These are phyloP conservation scores for Coffea humblotiana DNA, from an alignment of 305 asterid genomes.

Conservation along the genomic window DNA sequence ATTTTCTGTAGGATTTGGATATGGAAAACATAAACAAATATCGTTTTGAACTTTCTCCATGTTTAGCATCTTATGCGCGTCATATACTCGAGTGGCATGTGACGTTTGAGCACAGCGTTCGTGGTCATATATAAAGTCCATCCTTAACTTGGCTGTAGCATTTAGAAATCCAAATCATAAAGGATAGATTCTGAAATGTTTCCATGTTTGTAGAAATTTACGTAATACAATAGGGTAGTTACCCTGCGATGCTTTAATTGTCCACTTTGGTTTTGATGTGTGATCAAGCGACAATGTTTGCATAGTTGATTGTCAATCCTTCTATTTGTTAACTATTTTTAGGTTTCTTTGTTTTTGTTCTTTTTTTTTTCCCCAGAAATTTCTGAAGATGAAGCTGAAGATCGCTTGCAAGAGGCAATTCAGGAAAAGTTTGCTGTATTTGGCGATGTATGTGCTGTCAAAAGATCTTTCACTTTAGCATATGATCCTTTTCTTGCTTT, in stretches of 20 bases:
- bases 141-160: too few relatives aligned
- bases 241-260: constrained; percentile 3
- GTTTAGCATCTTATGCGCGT: background rate
- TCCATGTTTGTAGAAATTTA: background rate
- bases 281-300: background rate
- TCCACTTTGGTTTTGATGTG: background rate
- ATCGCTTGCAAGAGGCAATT: constrained; percentile 93
- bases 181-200: background rate
- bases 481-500: constrained; percentile 25
- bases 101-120: too few relatives aligned
- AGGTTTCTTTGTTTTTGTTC: constrained; percentile 7
- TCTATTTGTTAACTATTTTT: constrained; percentile 6
- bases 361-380: constrained; percentile 58
- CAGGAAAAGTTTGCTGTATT: constrained; percentile 94
- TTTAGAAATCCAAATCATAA: background rate
- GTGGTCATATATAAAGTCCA: too few relatives aligned
- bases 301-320: background rate
- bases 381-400: constrained; percentile 99
- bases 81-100: background rate
- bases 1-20: too few relatives aligned
- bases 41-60: too few relatives aligned
- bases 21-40: too few relatives aligned
- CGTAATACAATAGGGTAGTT: background rate
- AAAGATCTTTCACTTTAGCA: constrained; percentile 19
- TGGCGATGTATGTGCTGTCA: constrained; percentile 71